These are phyloP conservation scores for Przewalskia tangutica DNA, from an alignment of 257 asterid species.

Conservation along the genomic window DNA sequence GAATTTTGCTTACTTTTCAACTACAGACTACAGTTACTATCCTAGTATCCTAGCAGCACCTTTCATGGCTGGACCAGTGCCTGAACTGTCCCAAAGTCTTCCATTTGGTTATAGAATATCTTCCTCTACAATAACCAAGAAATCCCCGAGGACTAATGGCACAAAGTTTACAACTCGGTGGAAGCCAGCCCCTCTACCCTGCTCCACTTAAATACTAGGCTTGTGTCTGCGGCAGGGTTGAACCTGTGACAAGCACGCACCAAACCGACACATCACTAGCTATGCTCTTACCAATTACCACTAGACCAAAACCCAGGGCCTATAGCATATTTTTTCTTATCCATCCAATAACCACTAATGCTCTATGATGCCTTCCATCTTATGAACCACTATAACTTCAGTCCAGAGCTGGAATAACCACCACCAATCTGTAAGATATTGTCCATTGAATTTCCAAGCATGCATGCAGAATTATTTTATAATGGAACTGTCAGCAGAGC, in stretches of 20 bases:
- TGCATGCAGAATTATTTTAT: too few species aligned
- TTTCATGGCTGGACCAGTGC: not conserved
- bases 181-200: not conserved
- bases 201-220: not conserved
- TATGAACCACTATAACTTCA: not conserved
- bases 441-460: not conserved
- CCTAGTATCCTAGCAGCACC: not conserved
- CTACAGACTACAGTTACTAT: not conserved
- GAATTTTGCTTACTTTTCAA: not conserved
- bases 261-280: not conserved
- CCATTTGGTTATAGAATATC: not conserved
- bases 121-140: not conserved
- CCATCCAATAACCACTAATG: not conserved
- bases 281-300: not conserved
- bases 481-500: too few species aligned
- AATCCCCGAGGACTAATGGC: not conserved
- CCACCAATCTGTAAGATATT: not conserved
- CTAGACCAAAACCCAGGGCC: not conserved
- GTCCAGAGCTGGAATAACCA: not conserved
- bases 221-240: not conserved
- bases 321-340: not conserved
- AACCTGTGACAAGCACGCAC: not conserved
- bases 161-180: not conserved
- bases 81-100: not conserved
- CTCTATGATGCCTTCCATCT: not conserved